A percentile compares a stretch with the other conserved stretches of the same genome.
Conservation (phyloP, 2,329 filamentous ascomycete species). For the Chalara sp. region DNA sequence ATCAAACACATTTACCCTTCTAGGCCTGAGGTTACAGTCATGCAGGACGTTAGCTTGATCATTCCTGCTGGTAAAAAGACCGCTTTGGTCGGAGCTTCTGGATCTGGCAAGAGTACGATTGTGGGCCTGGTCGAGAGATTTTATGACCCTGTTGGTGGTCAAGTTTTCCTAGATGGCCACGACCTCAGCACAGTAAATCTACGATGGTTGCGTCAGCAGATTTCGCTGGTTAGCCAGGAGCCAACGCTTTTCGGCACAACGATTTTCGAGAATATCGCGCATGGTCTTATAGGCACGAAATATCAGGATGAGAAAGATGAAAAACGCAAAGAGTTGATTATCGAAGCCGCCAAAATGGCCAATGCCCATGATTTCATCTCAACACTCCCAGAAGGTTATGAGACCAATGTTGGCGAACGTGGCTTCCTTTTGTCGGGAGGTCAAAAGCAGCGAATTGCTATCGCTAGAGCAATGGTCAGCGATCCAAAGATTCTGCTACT, state of each 20-base stretch:
- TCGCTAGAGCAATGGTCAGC: constrained; percentile 82
- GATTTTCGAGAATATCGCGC: constrained; percentile 83
- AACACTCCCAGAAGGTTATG: constrained; percentile 76
- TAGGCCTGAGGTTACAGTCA: constrained; percentile 80
- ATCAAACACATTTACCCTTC: constrained; percentile 95
- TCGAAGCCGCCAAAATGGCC: constrained; percentile 79
- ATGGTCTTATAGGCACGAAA: constrained; percentile 80
- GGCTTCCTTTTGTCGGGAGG: constrained; percentile 90
- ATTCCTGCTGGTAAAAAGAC: constrained; percentile 89
- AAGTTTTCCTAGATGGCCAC: constrained; percentile 73
- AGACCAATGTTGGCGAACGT: constrained; percentile 92
- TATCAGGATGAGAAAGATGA: constrained; percentile 64
- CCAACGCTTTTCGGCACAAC: constrained; percentile 85
- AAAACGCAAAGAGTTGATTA: constrained; percentile 62
- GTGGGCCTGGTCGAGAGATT: constrained; percentile 91
- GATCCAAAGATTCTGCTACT: constrained; percentile 89
- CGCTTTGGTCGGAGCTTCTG: constrained; percentile 87
- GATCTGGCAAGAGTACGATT: constrained; percentile 91
- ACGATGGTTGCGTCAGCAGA: constrained; percentile 84
- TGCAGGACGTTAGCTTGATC: constrained; percentile 72
- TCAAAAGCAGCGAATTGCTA: constrained; percentile 95
- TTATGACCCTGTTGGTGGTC: constrained; percentile 79
- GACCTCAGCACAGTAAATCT: constrained; percentile 79
- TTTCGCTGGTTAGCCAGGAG: constrained; percentile 89
- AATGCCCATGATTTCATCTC: constrained; percentile 92